Conservation (phyloP, 2,329 filamentous ascomycete species). For the Colletotrichum simmondsii region DNA sequence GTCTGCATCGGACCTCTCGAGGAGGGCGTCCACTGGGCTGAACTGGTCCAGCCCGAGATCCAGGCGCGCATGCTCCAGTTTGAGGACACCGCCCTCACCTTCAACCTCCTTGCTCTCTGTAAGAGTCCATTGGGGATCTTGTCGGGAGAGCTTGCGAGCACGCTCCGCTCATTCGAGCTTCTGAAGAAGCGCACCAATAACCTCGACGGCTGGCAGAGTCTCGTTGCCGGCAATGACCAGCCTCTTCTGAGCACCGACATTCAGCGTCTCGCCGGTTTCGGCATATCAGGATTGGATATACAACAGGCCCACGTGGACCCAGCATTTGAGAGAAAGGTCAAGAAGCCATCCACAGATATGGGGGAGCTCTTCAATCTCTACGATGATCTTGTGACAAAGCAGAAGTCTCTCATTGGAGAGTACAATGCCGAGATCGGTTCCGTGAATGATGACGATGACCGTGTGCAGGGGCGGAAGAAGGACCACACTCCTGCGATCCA, state of each 20-base stretch:
- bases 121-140: slow-evolving; percentile 69
- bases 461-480: slow-evolving; percentile 66
- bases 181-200: slow-evolving; percentile 52
- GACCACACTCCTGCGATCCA: slow-evolving; percentile 79
- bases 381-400: slow-evolving; percentile 51
- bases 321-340: slow-evolving; percentile 16
- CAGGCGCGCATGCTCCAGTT: slow-evolving; percentile 74
- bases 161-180: slow-evolving; percentile 50
- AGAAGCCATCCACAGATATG: slow-evolving; percentile 10
- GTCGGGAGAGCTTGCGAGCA: slow-evolving; percentile 56
- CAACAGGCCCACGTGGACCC: slow-evolving; percentile 33
- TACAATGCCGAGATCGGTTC: slow-evolving; percentile 60
- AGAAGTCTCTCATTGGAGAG: slow-evolving; percentile 53
- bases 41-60: slow-evolving; percentile 72
- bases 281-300: slow-evolving; percentile 41
- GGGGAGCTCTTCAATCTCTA: slow-evolving; percentile 48
- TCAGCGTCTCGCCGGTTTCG: slow-evolving; percentile 43
- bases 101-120: slow-evolving; percentile 81
- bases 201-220: slow-evolving; percentile 14
- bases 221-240: slow-evolving; percentile 22
- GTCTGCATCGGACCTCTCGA: slow-evolving; percentile 64
- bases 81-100: slow-evolving; percentile 74
- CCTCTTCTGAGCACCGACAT: slow-evolving; percentile 38
- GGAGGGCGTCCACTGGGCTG: slow-evolving; percentile 70
- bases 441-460: slow-evolving; percentile 60